These are phyloP conservation scores for Chlorella sp. DNA, from an alignment of 139 green algal genomes.

Conservation along the genomic window DNA sequence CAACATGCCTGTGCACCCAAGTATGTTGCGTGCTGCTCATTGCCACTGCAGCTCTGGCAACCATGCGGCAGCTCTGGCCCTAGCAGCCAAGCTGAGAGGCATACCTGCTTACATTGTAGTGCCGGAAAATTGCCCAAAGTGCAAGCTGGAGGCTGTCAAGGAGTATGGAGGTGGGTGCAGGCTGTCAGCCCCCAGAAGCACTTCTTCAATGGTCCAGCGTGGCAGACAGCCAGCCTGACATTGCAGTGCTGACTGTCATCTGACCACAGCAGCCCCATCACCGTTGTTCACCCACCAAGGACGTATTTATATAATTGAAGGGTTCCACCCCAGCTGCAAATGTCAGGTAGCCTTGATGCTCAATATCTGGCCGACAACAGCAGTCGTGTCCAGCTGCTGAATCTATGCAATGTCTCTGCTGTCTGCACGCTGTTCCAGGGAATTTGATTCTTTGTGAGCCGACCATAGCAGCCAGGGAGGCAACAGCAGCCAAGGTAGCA, in stretches of 20 bases:
- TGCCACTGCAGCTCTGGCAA: too few species aligned
- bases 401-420: too few species aligned
- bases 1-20: too few species aligned
- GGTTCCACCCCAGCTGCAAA: too few species aligned
- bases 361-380: too few species aligned
- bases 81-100: constrained; percentile 48
- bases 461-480: constrained; percentile 56
- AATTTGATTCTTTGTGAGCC: constrained; percentile 50
- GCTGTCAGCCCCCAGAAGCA: background rate
- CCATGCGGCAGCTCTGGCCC: too few species aligned
- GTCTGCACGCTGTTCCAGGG: too few species aligned
- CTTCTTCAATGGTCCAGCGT: background rate
- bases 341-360: too few species aligned
- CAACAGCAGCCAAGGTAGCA: constrained; percentile 30
- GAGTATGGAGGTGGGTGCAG: constrained; percentile 43
- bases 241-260: background rate
- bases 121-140: constrained; percentile 49
- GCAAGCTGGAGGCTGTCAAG: constrained; percentile 59
- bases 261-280: background rate
- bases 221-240: background rate
- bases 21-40: too few species aligned
- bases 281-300: too few species aligned
- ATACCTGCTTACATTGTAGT: constrained; percentile 73
- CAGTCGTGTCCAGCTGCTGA: too few species aligned
- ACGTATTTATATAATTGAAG: too few species aligned